Evolutionary conservation across 1,284 basidiomycete species (phyloP), one percentile per base, ranked within the genome.

Genomic region (Ceratobasidium sp.): DNA sequence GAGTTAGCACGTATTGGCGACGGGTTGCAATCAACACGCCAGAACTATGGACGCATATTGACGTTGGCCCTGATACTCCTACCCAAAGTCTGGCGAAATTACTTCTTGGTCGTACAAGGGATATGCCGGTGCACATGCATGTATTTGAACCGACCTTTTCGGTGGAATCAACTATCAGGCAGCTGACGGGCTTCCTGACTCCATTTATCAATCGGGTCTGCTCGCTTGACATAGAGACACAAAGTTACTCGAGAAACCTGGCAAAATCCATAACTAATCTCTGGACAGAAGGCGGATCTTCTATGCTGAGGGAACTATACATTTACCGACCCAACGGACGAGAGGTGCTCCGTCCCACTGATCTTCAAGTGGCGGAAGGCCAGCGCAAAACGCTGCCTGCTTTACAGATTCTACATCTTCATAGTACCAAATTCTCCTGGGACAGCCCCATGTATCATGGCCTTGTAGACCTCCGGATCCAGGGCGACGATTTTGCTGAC

Each of bases 351-450:
- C 6, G 42, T 18, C 58, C 58, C 9, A 9, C n/a, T 12, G 3
- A 33, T 33, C 23, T 9, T n/a, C 23, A 3, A 1, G 33, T 46
- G 2, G 1, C 40, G 64, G 28, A 23, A 7, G 20, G 18, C 26
- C 9, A 13, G 7, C 23, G 33, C 33, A 33, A 33, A 15, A 10
- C 26, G 49, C 10, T 67, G 44, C n/a, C 28, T 28, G 9, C 42
- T 67, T 20, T 67, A 26, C 64, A 23, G 9, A 23, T 67, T 23
- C 44, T 67, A 15, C 64, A 67, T 67, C 20, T 67, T 15, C 64
- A 46, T 12, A 44, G 26, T n/a, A 26, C 44, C 26, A 23, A 3
- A 49, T 46, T 46, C n/a, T 13, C 40, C n/a, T 67, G 64, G 64
- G 18, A 28, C 15, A 67, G 44, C 44, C 18, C 64, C 15, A 20